A percentile compares a stretch with the other conserved stretches of the same genome.
These are phyloP conservation scores for Thelonectria olida DNA, from an alignment of 2,329 filamentous ascomycete genomes.

Conservation along the genomic window DNA sequence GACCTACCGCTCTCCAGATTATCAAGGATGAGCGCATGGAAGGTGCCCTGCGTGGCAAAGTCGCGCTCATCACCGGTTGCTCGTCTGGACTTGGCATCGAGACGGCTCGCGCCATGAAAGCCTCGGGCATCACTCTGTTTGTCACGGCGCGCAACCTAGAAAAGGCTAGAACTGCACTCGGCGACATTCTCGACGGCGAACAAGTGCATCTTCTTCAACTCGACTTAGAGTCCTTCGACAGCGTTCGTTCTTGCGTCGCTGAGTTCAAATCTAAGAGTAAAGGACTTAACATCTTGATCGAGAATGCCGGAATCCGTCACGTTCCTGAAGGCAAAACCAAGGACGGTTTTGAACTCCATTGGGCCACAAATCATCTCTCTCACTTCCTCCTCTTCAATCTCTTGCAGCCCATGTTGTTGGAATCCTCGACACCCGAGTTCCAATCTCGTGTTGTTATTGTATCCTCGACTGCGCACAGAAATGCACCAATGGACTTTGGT, in stretches of 20 bases:
- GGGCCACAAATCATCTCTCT: slow-evolving; percentile 28
- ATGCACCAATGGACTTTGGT: slow-evolving; percentile 3
- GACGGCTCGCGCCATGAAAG: slow-evolving; percentile 48
- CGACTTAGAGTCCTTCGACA: slow-evolving; percentile 6
- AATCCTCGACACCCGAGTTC: slow-evolving; percentile 1
- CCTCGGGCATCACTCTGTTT: slow-evolving; percentile 49
- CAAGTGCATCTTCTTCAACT: slow-evolving; percentile 8
- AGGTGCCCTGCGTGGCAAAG: slow-evolving; percentile 43
- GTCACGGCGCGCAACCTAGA: slow-evolving; percentile 46
- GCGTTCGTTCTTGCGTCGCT: not conserved
- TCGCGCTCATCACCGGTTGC: slow-evolving; percentile 49
- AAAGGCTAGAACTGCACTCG: slow-evolving; percentile 44
- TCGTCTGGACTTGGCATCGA: slow-evolving; percentile 51
- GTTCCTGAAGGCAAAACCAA: slow-evolving; percentile 16
- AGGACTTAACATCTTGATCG: slow-evolving; percentile 29
- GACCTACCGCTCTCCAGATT: slow-evolving; percentile 46
- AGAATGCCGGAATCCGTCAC: slow-evolving; percentile 37
- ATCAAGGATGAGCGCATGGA: slow-evolving; percentile 42
- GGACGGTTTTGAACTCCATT: slow-evolving; percentile 30
- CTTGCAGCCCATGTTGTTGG: slow-evolving; percentile 11
- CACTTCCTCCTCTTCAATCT: slow-evolving; percentile 28
- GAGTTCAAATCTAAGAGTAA: not conserved
- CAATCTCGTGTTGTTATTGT: slow-evolving; percentile 17
- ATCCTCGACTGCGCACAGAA: not conserved
- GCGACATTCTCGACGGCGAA: slow-evolving; percentile 12